These are phyloP conservation scores for Toxicodendron radicans DNA, from an alignment of 345 rosid species.

Conservation along the genomic window DNA sequence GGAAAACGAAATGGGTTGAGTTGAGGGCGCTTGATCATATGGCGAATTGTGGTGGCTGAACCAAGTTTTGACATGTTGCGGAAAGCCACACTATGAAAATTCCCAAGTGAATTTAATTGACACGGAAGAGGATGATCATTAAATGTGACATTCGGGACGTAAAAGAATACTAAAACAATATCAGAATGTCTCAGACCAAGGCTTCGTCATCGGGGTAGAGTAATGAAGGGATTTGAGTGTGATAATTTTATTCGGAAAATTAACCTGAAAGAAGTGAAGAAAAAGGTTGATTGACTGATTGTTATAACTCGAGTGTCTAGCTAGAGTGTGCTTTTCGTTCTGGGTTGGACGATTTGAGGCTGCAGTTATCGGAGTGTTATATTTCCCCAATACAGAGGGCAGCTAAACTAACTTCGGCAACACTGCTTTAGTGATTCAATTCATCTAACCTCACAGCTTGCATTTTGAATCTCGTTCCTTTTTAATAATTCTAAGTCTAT, in stretches of 20 bases:
- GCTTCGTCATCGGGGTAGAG: not conserved
- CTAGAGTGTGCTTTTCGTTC: not conserved
- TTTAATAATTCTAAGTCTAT: not conserved
- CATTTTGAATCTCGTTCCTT: not conserved
- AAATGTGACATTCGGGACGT: not conserved
- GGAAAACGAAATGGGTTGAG: not conserved
- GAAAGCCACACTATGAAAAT: not conserved
- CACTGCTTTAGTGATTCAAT: not conserved
- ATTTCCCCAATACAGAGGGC: not conserved
- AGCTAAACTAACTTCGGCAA: not conserved
- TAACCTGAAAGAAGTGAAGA: not conserved
- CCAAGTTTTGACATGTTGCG: not conserved
- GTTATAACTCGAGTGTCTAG: not conserved
- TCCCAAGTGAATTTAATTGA: not conserved
- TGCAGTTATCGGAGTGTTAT: not conserved
- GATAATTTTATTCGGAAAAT: not conserved
- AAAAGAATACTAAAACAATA: not conserved
- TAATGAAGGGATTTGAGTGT: not conserved
- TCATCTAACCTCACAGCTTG: not conserved
- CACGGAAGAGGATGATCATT: not conserved
- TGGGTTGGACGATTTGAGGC: not conserved
- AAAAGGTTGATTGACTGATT: not conserved
- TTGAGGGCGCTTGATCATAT: not conserved
- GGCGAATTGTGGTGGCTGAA: not conserved
- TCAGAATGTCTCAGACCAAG: conserved; percentile 2